Evolutionary conservation across 768 basidiomycete species (phyloP), one percentile per base, ranked within the genome.

Genomic region (Leccinum imitatum): DNA sequence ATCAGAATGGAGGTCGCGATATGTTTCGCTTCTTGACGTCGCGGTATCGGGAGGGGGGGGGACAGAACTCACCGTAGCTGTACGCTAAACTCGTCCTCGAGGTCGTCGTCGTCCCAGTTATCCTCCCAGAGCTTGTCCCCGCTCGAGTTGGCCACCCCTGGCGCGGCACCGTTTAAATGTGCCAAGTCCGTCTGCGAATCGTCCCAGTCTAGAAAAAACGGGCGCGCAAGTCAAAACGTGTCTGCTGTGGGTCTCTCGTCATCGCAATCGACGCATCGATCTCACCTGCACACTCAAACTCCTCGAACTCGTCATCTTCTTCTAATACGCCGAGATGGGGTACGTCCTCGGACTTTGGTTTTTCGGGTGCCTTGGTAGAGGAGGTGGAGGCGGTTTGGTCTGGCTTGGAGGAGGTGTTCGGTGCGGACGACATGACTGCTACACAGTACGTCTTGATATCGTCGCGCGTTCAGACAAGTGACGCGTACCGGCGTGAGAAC

Each of bases 101-200:
- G 87, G 75, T 98, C 96, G 76, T 99, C 97, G 67, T 99, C 97
- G 69, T 99, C 97, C 97, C 97, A 99, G 73, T 98, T 98, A 67
- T 98, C 97, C 79, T 99, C 97, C 97, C 97, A 99, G 11, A 99
- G 79, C 69, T 94, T 92, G 74, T 97, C 88, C 17, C 91, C 90
- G 46, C 88, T 88, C 35, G 89, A 89, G 67, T 86, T 87, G 3
- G 88, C 91, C 13, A 81, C 85, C 4, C 89, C 90, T 3, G 90
- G 87, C 4, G 87, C 84, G 3, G 86, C 81, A 19, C 89, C 88
- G 46, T 84, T 85, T 50, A 93, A 77, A 70, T 92, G 89, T 14
- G 89, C 88, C 25, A 94, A 75, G 73, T 92, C 89, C 2, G 92
- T 94, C 66, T 91, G 80, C 0, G 89, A 85, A 70, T 93, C 90